Evolutionary conservation across 2,329 filamentous ascomycete genomes (phyloP).

Genomic region (Fusarium sarcochroum): DNA sequence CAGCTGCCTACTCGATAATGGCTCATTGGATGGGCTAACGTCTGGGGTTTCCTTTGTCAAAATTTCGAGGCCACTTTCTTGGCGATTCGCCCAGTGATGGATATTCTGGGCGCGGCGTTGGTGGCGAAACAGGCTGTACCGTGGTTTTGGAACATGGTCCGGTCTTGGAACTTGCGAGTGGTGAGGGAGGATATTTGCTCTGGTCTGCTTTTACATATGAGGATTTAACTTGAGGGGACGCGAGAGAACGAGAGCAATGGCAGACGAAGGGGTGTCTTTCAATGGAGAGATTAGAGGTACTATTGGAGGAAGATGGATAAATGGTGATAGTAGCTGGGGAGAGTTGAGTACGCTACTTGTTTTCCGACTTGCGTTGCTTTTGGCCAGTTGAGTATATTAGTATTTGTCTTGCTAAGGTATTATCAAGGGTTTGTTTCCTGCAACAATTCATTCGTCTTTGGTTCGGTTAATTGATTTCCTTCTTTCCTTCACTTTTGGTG

Average conservation of each 20-base stretch:
- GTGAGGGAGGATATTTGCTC: slow-evolving; percentile 18
- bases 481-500: slow-evolving; percentile 10
- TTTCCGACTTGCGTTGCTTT: slow-evolving; percentile 20
- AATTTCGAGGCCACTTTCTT: slow-evolving; percentile 42
- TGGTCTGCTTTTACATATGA: slow-evolving; percentile 23
- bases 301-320: slow-evolving; percentile 4
- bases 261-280: background rate
- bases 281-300: slow-evolving; percentile 1
- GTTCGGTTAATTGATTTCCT: slow-evolving; percentile 33
- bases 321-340: background rate
- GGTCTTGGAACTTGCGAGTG: slow-evolving; percentile 36
- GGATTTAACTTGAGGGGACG: slow-evolving; percentile 4
- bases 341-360: slow-evolving; percentile 16
- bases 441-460: slow-evolving; percentile 38
- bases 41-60: slow-evolving; percentile 41
- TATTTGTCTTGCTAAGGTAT: slow-evolving; percentile 25
- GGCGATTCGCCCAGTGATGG: slow-evolving; percentile 46
- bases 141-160: slow-evolving; percentile 40
- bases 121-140: slow-evolving; percentile 45
- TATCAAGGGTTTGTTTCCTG: slow-evolving; percentile 33
- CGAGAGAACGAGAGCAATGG: slow-evolving; percentile 5
- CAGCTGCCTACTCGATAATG: slow-evolving; percentile 9
- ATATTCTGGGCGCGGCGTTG: slow-evolving; percentile 49
- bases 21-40: slow-evolving; percentile 19
- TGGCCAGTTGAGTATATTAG: slow-evolving; percentile 13